Conservation (phyloP, 2,329 filamentous ascomycete species). For the Geoglossum cookeanum region DNA sequence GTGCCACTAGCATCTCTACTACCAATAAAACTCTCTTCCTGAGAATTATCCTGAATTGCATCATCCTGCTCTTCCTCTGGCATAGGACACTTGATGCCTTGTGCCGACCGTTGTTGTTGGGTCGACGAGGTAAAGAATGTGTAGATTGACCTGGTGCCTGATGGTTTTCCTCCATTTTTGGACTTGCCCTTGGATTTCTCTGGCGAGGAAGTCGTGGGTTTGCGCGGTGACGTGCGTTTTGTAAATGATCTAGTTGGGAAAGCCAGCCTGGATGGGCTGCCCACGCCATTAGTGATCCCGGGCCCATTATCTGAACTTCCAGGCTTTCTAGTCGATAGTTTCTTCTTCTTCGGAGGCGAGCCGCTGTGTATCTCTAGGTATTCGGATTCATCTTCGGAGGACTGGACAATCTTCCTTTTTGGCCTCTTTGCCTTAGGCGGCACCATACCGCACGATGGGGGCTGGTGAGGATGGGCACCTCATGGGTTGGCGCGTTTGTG, state of each 20-base stretch:
- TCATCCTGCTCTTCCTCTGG: slow-evolving; percentile 1
- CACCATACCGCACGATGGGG: slow-evolving; percentile 3
- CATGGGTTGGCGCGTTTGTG: not conserved
- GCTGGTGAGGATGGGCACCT: not conserved
- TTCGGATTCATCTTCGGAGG: slow-evolving; percentile 1
- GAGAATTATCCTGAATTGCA: slow-evolving; percentile 1
- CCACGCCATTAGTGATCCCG: not conserved
- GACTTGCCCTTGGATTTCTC: not conserved
- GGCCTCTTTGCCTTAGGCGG: not conserved
- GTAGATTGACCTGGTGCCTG: not conserved
- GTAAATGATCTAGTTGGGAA: not conserved
- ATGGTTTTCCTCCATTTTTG: not conserved
- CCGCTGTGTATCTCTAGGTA: not conserved
- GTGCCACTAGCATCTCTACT: not conserved
- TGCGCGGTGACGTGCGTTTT: not conserved
- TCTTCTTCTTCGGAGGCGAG: slow-evolving; percentile 2
- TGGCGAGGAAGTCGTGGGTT: not conserved
- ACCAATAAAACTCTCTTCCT: not conserved
- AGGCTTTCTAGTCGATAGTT: not conserved
- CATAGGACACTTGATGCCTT: not conserved
- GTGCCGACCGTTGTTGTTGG: not conserved
- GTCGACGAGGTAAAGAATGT: not conserved
- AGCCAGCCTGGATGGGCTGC: not conserved
- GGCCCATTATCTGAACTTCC: not conserved
- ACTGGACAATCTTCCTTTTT: not conserved